Conservation (phyloP, 169 alveolate genomes). For the Plasmodium chabaudi region DNA sequence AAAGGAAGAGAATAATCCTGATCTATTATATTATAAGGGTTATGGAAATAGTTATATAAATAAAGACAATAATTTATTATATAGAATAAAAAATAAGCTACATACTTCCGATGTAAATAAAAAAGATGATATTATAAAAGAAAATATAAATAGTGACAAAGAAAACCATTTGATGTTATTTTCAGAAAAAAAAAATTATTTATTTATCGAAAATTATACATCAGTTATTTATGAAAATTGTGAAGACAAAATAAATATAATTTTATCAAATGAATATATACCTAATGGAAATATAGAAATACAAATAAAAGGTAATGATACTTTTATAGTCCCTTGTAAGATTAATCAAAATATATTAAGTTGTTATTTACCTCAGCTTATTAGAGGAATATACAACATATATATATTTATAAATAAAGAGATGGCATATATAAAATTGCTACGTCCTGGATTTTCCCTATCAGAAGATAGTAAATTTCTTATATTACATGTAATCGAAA, state of each 20-base stretch:
- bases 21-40: too few relatives aligned
- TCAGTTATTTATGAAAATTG: slow-evolving; percentile 67
- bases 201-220: slow-evolving; percentile 62
- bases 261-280: slow-evolving; percentile 23
- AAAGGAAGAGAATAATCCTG: too few relatives aligned
- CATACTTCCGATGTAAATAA: too few relatives aligned
- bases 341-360: slow-evolving; percentile 34
- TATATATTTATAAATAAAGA: slow-evolving; percentile 54
- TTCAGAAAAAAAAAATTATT: slow-evolving; percentile 10
- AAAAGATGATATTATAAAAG: too few relatives aligned
- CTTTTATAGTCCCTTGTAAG: slow-evolving; percentile 25
- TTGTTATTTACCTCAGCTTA: slow-evolving; percentile 52
- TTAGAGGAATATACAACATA: slow-evolving; percentile 39
- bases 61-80: too few relatives aligned
- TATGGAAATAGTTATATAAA: too few relatives aligned
- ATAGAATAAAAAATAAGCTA: too few relatives aligned
- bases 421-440: slow-evolving; percentile 15
- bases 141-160: background rate
- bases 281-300: slow-evolving; percentile 41
- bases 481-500: slow-evolving; percentile 49
- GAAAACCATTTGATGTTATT: slow-evolving; percentile 9
- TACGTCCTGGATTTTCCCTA: slow-evolving; percentile 12
- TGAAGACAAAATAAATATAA: slow-evolving; percentile 52
- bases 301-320: slow-evolving; percentile 58
- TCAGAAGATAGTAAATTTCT: slow-evolving; percentile 10